These are phyloP conservation scores for Globisporangium okanoganense DNA, from an alignment of 352 stramenopile species.

Conservation along the genomic window DNA sequence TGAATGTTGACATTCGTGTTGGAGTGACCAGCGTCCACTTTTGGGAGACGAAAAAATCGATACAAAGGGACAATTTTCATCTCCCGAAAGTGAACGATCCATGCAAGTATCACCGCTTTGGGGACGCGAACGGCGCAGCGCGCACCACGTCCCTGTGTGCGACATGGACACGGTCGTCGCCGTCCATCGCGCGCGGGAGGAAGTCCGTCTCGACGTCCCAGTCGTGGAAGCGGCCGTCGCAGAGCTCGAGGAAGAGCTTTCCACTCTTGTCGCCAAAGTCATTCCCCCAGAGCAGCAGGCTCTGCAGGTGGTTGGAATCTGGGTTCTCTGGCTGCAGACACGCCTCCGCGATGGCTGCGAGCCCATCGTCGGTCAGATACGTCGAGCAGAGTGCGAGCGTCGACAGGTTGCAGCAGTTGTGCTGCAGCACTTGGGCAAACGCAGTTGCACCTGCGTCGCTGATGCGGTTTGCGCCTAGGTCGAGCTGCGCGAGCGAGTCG, in stretches of 20 bases:
- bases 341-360: slow-evolving; percentile 34
- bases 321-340: slow-evolving; percentile 33
- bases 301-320: slow-evolving; percentile 25
- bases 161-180: slow-evolving; percentile 32
- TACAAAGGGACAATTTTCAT: too few species aligned
- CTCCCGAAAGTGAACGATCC: too few species aligned
- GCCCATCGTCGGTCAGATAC: slow-evolving; percentile 51
- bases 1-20: too few species aligned
- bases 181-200: slow-evolving; percentile 25
- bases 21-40: too few species aligned
- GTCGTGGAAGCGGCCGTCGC: slow-evolving; percentile 31
- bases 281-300: slow-evolving; percentile 66
- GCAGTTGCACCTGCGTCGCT: slow-evolving; percentile 43
- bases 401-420: slow-evolving; percentile 34
- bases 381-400: slow-evolving; percentile 52
- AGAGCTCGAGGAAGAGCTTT: slow-evolving; percentile 38
- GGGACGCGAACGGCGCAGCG: slow-evolving; percentile 34
- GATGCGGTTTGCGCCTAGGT: slow-evolving; percentile 67
- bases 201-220: slow-evolving; percentile 57
- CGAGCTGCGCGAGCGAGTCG: slow-evolving; percentile 42
- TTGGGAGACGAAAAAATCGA: too few species aligned
- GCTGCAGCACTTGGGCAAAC: slow-evolving; percentile 50
- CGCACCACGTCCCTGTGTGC: slow-evolving; percentile 40
- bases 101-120: slow-evolving; percentile 39
- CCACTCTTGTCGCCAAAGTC: slow-evolving; percentile 45